Percentiles rank a stretch among this genome's conserved stretches.
These are phyloP conservation scores for Aureobasidium sp. DNA, from an alignment of 2,329 filamentous ascomycete genomes.

Conservation along the genomic window DNA sequence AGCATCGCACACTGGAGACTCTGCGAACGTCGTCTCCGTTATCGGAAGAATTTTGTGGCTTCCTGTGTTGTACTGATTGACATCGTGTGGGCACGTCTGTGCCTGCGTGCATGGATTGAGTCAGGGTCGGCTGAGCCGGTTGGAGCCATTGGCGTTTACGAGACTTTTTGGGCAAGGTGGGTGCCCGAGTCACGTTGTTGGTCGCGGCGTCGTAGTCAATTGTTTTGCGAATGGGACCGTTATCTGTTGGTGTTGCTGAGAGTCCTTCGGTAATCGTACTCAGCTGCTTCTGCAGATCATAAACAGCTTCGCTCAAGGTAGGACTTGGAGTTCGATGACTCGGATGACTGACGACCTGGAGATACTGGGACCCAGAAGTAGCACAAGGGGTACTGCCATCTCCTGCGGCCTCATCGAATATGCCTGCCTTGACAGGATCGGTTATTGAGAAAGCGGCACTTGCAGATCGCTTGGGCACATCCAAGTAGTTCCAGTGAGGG, in stretches of 20 bases:
- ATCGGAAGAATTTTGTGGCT: not conserved
- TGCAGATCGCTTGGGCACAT: constrained; percentile 16
- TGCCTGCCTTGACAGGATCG: constrained; percentile 21
- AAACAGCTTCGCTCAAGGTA: constrained; percentile 39
- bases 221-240: constrained; percentile 18
- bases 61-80: not conserved
- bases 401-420: constrained; percentile 17
- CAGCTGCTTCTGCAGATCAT: constrained; percentile 26
- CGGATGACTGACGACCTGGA: not conserved
- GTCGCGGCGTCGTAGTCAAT: constrained; percentile 17
- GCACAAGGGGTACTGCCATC: constrained; percentile 13
- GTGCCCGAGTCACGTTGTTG: constrained; percentile 20
- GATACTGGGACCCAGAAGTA: not conserved
- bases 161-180: constrained; percentile 33
- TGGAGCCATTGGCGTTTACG: constrained; percentile 31
- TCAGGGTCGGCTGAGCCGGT: not conserved
- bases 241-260: not conserved
- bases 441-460: constrained; percentile 18
- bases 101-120: not conserved
- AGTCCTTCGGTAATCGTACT: constrained; percentile 20
- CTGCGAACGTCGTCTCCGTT: constrained; percentile 5
- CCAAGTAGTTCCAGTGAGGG: constrained; percentile 5
- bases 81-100: not conserved
- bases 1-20: not conserved
- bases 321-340: constrained; percentile 25